These are phyloP conservation scores for Eustoma russellianum DNA, from an alignment of 257 asterid genomes.

Conservation along the genomic window DNA sequence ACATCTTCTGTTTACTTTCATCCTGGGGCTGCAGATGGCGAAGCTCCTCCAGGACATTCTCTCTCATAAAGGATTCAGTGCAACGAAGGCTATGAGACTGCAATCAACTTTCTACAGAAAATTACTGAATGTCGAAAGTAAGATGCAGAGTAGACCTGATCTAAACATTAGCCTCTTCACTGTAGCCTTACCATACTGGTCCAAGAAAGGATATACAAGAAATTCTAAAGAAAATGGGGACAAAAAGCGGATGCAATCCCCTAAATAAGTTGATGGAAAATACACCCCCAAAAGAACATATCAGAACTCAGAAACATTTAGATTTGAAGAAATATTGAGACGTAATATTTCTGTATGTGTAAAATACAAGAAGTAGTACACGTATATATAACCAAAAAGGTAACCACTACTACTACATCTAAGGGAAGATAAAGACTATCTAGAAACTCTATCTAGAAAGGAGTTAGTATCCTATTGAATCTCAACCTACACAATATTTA, in stretches of 20 bases:
- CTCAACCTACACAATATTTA: too few relatives aligned
- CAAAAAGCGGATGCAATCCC: neutral
- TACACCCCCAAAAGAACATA: neutral
- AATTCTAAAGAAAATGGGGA: neutral
- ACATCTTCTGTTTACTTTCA: constrained; percentile 57
- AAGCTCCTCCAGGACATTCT: constrained; percentile 70
- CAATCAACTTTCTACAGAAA: constrained; percentile 9
- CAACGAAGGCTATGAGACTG: constrained; percentile 86
- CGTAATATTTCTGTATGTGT: too few relatives aligned
- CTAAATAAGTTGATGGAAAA: neutral
- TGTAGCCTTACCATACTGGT: too few relatives aligned
- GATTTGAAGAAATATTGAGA: too few relatives aligned
- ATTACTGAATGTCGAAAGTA: constrained; percentile 9
- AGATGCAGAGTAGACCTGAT: too few relatives aligned
- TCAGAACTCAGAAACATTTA: neutral
- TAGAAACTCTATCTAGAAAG: too few relatives aligned
- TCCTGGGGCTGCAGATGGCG: constrained; percentile 50
- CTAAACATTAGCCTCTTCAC: too few relatives aligned
- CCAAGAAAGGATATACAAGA: neutral
- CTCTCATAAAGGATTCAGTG: constrained; percentile 85
- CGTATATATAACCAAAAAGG: too few relatives aligned
- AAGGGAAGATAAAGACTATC: too few relatives aligned
- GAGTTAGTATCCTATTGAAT: too few relatives aligned
- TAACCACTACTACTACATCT: too few relatives aligned
- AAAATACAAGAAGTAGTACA: too few relatives aligned